Evolutionary conservation across 2,329 filamentous ascomycete species (phyloP), one percentile per base, ranked within the genome.

Genomic region (Rosellinia necatrix): DNA sequence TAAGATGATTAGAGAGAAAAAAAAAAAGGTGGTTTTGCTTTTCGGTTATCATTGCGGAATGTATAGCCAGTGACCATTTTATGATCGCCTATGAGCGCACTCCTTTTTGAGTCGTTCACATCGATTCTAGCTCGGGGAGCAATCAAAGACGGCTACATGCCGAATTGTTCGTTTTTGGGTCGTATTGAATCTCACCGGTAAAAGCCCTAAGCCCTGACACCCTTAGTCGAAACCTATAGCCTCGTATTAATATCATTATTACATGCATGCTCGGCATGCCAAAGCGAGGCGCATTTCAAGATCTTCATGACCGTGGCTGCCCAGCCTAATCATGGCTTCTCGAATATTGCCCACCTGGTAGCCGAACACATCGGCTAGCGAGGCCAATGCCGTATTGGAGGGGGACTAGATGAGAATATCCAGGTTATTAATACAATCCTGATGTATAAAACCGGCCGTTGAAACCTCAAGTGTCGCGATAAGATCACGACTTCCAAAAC

Each of bases 101-200:
- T 43, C 6, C n/a, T n/a, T n/a, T n/a, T n/a, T n/a, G n/a, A n/a
- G n/a, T n/a, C n/a, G 27, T 22, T 30, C 46, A 35, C 27, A 19
- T 41, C 17, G 19, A 40, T 15, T 37, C 13, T 17, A 13, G 10
- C 27, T 41, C 10, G 29, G 12, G 44, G 25, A 19, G 50, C 46
- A 38, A 59, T 53, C 43, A 55, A 37, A 5, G 41, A 44, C 56
- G 56, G 56, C 48, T 59, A 44, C 56, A 42, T 56, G 48, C 56
- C 52, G 56, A 52, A 49, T 10, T 29, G 6, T 50, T 47, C 17
- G 27, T 35, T 21, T 44, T 19, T 34, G 13, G 38, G 30, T 38
- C 10, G 15, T 40, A 35, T 35, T n/a, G 22, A 21, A 38, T 30
- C 27, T 49, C 38, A 35, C 44, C 27, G 19, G 21, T 24, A 19